Percentiles rank a stretch among this genome's conserved stretches.
phyloP scores from a whole-genome alignment of 306 rosid species.

The Benincasa hispida region DNA sequence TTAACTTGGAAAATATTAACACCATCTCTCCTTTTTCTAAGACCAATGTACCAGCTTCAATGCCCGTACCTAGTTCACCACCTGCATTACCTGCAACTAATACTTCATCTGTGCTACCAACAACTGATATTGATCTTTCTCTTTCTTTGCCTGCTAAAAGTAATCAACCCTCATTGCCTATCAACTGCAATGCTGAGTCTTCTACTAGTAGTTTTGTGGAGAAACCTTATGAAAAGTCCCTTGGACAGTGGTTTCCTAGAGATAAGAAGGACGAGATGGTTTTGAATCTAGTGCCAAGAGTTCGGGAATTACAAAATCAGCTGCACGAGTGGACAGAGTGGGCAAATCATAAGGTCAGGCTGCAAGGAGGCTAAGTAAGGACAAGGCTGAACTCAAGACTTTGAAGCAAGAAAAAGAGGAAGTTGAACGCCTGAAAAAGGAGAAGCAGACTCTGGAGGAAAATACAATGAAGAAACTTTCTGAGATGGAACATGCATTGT shows the following conservation, averaged over 20 bases:
- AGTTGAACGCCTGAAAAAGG: constrained; percentile 69
- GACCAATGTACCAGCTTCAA: constrained; percentile 4
- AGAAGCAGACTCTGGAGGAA: constrained; percentile 67
- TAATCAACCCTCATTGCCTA: constrained; percentile 26
- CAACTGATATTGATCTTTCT: constrained; percentile 63
- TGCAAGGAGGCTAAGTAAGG: constrained; percentile 78
- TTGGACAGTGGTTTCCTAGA: constrained; percentile 44
- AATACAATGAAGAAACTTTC: constrained; percentile 77
- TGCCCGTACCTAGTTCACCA: constrained; percentile 8
- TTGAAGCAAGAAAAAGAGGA: constrained; percentile 85
- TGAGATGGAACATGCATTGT: constrained; percentile 82
- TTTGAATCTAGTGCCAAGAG: constrained; percentile 55
- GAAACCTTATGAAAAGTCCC: constrained; percentile 43
- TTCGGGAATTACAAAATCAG: constrained; percentile 61
- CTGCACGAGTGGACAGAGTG: constrained; percentile 95
- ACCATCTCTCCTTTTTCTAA: constrained; percentile 23
- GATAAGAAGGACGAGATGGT: constrained; percentile 82
- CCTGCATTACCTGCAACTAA: constrained; percentile 2
- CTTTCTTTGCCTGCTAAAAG: constrained; percentile 50
- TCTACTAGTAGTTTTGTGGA: constrained; percentile 28
- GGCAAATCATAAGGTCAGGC: constrained; percentile 93
- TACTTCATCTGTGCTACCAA: constrained; percentile 27
- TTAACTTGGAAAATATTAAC: constrained; percentile 27
- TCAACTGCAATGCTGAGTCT: constrained; percentile 25
- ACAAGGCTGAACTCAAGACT: constrained; percentile 66